Base-by-base conservation (phyloP, 192 early-diverging fungal species). In the Chytriomyces sp. region DNA sequence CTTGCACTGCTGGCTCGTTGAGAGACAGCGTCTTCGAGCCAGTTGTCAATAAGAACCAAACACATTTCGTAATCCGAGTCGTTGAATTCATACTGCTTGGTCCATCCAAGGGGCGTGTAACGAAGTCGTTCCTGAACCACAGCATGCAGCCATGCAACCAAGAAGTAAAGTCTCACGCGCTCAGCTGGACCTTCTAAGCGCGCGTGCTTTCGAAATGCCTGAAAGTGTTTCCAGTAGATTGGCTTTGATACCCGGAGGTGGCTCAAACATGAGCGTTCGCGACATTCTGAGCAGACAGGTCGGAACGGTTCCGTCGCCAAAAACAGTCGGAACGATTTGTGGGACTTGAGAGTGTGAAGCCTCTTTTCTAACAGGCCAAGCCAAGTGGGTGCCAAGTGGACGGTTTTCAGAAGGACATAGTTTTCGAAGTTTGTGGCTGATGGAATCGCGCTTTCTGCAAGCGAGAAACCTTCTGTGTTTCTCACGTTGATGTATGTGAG, bases 331-430 rank as follows among this genome's bases (percentile, higher is more conserved):
- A 99, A 99, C 50, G 86, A 87, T 18, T 80, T 84, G 81, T 95
- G 87, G 2, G 96, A 85, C 73, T 95, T 95, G 80, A 97, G 77
- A 46, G 90, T 87, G 73, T 96, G 93, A 72, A 98, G 83, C 73
- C 91, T 88, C 90, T 99, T 99, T 86, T 99, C 97, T 5, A 99
- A 89, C 79, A 94, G 93, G 53, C 90, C 88, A 6, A 99, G 88
- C 98, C 98, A 99, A 5, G 89, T 81, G 0, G 95, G 88, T 35
- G 97, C 95, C 64, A 99, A 83, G 76, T 99, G 98, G n/a, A 98
- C 98, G 81, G 99, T 99, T 85, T 98, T 97, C 67, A 99, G 86
- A 69, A 99, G 85, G 6, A 99, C 97, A 96, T 96, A 99, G 61
- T 86, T 85, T 64, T 97, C 98, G 49, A 82, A 89, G 82, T 93